These are phyloP conservation scores for Gossypium ekmanianum DNA, from an alignment of 345 rosid species.

Conservation along the genomic window DNA sequence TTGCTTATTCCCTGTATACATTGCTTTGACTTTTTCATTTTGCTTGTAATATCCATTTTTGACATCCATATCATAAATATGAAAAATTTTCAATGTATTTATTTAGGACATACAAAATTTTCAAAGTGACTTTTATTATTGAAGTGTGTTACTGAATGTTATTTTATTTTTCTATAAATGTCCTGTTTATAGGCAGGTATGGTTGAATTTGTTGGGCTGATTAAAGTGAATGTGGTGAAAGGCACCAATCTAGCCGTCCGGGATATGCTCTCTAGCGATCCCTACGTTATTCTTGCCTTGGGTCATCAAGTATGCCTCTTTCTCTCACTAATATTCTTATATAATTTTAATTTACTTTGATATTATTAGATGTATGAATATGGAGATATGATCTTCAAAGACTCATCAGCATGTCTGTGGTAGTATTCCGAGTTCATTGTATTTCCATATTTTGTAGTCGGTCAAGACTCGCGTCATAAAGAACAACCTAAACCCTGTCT, in stretches of 20 bases:
- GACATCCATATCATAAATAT: too few relatives aligned
- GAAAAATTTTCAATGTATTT: too few relatives aligned
- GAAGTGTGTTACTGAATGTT: slow-evolving; percentile 9
- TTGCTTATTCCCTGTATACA: background rate
- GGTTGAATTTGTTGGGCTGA: slow-evolving; percentile 92
- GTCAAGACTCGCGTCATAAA: slow-evolving; percentile 88
- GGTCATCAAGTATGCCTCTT: slow-evolving; percentile 75
- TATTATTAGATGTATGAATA: background rate
- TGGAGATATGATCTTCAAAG: background rate
- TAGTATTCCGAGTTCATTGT: background rate
- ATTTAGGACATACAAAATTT: too few relatives aligned
- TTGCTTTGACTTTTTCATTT: background rate
- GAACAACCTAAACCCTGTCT: slow-evolving; percentile 92
- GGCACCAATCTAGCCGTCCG: slow-evolving; percentile 93
- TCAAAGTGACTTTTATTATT: background rate
- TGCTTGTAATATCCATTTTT: background rate
- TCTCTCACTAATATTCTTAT: background rate
- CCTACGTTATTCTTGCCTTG: slow-evolving; percentile 79
- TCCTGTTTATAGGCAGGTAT: slow-evolving; percentile 72
- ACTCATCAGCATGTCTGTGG: too few relatives aligned
- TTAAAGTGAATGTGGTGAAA: slow-evolving; percentile 90
- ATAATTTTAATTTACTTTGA: background rate
- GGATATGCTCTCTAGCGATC: slow-evolving; percentile 83
- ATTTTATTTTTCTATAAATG: slow-evolving; percentile 1
- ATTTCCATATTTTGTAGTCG: slow-evolving; percentile 44